Evolutionary conservation across 139 green algal species (phyloP).

Genomic region (Coccomyxa sp.): DNA sequence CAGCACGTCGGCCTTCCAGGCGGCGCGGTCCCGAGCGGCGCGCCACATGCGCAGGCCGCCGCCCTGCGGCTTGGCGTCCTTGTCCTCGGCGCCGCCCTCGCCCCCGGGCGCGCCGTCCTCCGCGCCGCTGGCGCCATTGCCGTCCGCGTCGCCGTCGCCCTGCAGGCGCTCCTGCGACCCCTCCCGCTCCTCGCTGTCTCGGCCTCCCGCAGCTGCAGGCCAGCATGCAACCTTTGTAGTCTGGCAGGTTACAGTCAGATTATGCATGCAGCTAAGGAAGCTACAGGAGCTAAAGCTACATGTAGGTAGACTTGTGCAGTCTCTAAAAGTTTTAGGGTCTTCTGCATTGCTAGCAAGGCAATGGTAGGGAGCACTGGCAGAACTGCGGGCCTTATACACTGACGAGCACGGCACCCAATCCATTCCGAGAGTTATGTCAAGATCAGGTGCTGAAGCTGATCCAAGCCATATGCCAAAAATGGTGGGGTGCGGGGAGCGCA

Average conservation of each 20-base stretch:
- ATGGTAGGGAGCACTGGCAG: no score
- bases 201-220: no score
- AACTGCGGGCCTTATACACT: neutral
- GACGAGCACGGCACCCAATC: neutral
- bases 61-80: neutral
- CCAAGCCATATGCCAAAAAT: neutral
- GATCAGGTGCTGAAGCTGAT: neutral
- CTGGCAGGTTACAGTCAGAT: no score
- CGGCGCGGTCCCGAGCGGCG: neutral
- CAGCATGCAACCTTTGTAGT: no score
- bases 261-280: no score
- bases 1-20: conserved; percentile 12
- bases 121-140: neutral
- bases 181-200: neutral
- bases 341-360: no score
- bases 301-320: no score
- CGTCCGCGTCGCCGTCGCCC: neutral
- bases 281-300: no score
- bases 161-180: neutral
- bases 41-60: neutral
- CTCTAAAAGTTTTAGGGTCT: neutral
- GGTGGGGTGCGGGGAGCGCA: neutral
- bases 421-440: neutral
- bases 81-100: neutral
- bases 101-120: neutral